Evolutionary conservation across 1,284 basidiomycete species (phyloP).

Genomic region (Ganoderma multipileum): DNA sequence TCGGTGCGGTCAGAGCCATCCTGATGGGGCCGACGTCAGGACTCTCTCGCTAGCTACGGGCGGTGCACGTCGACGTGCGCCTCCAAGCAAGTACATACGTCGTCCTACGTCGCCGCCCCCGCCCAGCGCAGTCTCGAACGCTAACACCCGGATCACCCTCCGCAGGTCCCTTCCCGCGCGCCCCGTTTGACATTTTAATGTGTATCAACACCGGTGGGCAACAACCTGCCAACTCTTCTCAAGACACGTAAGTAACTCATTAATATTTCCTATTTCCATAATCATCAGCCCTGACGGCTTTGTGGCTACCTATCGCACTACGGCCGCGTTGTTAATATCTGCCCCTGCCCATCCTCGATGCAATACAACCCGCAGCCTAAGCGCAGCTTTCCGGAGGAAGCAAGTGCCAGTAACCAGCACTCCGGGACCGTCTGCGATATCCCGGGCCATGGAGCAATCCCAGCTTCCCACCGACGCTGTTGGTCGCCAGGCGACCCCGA

Average conservation of each 20-base stretch:
- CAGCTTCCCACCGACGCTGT: not conserved
- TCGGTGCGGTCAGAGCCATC: constrained; percentile 3
- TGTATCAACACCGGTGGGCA: not conserved
- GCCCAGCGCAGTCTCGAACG: not conserved
- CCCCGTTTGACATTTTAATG: not conserved
- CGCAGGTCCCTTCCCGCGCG: not conserved
- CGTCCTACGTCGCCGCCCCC: no score
- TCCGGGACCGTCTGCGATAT: not conserved
- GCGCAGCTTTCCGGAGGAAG: not conserved
- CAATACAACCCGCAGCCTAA: no score
- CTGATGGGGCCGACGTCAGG: constrained; percentile 3
- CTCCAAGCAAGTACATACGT: no score
- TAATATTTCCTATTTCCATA: not conserved
- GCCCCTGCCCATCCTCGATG: not conserved
- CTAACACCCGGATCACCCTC: not conserved
- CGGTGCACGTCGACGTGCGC: not conserved
- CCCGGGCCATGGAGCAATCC: no score
- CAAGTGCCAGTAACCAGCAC: not conserved
- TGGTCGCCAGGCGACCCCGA: not conserved
- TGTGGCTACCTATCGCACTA: not conserved
- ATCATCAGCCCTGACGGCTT: not conserved
- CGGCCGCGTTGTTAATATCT: not conserved
- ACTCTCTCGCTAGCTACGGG: not conserved
- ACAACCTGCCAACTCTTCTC: not conserved
- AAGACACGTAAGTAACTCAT: not conserved